These are phyloP conservation scores for Fusarium redolens DNA, from an alignment of 2,329 filamentous ascomycete species.

Conservation along the genomic window DNA sequence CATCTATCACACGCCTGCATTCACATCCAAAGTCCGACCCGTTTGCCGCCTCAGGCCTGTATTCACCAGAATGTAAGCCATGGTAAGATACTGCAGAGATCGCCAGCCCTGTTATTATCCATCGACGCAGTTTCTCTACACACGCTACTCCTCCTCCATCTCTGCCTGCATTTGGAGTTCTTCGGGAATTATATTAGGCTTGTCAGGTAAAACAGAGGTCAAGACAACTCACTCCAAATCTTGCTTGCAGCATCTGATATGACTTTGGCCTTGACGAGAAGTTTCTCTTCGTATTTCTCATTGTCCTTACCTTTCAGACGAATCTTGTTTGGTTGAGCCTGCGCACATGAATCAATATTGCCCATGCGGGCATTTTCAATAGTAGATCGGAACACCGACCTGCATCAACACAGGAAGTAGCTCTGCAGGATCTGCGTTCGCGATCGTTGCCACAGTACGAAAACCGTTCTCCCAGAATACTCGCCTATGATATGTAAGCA, in stretches of 20 bases:
- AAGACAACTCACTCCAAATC: constrained; percentile 69
- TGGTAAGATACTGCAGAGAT: background rate
- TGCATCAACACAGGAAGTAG: constrained; percentile 78
- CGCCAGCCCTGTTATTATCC: background rate
- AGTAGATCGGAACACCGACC: constrained; percentile 53
- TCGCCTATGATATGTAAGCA: constrained; percentile 47
- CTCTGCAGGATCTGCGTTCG: constrained; percentile 75
- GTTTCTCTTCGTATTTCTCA: constrained; percentile 70
- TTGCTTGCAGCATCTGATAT: constrained; percentile 76
- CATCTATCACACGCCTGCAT: constrained; percentile 17
- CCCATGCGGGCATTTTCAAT: background rate
- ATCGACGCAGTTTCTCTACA: background rate
- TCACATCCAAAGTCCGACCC: constrained; percentile 10
- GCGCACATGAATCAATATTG: background rate
- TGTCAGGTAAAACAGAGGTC: background rate
- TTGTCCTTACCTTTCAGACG: constrained; percentile 66
- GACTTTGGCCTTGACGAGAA: constrained; percentile 73
- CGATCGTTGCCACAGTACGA: constrained; percentile 73
- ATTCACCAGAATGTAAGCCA: background rate
- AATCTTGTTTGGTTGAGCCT: constrained; percentile 75
- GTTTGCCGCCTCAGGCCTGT: constrained; percentile 24
- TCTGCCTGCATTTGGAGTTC: constrained; percentile 64
- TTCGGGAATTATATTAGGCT: constrained; percentile 39
- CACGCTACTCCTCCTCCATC: constrained; percentile 56
- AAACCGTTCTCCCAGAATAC: constrained; percentile 83